Evolutionary conservation across 805 yeast genomes (phyloP), one percentile per base, ranked within the genome.

Genomic region (Yamadazyma insecticola): DNA sequence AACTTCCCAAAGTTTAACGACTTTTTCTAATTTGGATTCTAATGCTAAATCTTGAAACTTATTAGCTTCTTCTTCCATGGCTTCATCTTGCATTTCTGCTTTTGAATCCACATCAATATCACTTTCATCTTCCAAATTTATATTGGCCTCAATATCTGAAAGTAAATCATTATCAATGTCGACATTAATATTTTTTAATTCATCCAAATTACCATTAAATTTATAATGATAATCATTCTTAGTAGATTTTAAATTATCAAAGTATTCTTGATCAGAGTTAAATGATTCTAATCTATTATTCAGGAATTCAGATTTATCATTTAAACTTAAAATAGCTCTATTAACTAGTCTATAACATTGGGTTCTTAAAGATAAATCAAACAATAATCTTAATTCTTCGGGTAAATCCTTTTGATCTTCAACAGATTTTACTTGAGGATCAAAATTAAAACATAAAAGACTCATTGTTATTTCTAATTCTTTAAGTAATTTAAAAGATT

Each of bases 381-480:
- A 66, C 24, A 85, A 56, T 14, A 61, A 61, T 26, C 70, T 60
- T 40, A 86, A 57, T 39, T 73, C 74, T 17, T 57, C 57, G 0
- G 87, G 88, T 20, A 80, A 49, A 28, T 60, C 70, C 28, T 52
- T 49, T 41, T 60, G 64, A 13, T 63, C 58, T 16, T 53, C 57
- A 6, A 54, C 45, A 24, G 55, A 48, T 26, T 47, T 51, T 5
- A 48, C 29, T 6, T 43, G 30, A 9, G 68, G 58, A 17, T 57
- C 61, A 37, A 60, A 57, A 22, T 70, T 68, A 47, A 71, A 74
- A 44, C 78, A 75, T 22, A 88, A 58, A 37, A 88, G 63, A 14
- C 95, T 86, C 92, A 88, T 84, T 2, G 94, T 78, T 26, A 79
- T 63, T 50, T 89, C 96, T 39, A 88, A 58, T 41, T 85, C 90